phyloP scores from a whole-genome alignment of 805 yeast species.

The Henningerozyma blattae region DNA sequence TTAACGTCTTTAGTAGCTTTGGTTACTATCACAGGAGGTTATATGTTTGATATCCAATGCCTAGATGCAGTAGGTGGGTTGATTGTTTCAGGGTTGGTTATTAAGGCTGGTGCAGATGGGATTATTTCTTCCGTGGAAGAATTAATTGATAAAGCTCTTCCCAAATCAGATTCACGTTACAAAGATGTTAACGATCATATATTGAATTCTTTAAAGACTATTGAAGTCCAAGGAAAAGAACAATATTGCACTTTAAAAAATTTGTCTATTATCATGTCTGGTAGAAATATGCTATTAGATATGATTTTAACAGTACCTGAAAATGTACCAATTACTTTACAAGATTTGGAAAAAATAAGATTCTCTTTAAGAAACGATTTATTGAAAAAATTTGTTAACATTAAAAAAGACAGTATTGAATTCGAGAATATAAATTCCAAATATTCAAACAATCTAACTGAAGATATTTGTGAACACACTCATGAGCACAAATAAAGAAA shows the following conservation, averaged over 20 bases:
- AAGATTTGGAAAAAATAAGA: not conserved
- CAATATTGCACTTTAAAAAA: not conserved
- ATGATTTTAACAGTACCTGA: not conserved
- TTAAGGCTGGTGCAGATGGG: constrained; percentile 73
- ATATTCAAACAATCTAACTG: too few species aligned
- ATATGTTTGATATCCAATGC: constrained; percentile 64
- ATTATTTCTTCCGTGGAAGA: constrained; percentile 58
- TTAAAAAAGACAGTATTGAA: not conserved
- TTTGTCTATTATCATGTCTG: not conserved
- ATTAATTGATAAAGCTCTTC: constrained; percentile 58
- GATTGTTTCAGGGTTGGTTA: constrained; percentile 64
- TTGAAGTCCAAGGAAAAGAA: not conserved
- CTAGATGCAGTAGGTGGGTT: constrained; percentile 86
- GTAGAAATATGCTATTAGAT: not conserved
- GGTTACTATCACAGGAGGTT: constrained; percentile 73
- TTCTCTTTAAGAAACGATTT: not conserved
- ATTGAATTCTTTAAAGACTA: constrained; percentile 13
- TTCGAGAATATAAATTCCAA: not conserved
- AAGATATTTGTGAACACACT: not conserved
- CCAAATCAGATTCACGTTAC: constrained; percentile 37
- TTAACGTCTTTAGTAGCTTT: constrained; percentile 84
- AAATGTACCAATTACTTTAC: not conserved
- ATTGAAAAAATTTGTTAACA: not conserved
- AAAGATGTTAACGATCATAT: constrained; percentile 27
- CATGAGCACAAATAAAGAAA: not conserved